Evolutionary conservation across 2,329 filamentous ascomycete genomes (phyloP).

Genomic region (Fusarium begoniae): DNA sequence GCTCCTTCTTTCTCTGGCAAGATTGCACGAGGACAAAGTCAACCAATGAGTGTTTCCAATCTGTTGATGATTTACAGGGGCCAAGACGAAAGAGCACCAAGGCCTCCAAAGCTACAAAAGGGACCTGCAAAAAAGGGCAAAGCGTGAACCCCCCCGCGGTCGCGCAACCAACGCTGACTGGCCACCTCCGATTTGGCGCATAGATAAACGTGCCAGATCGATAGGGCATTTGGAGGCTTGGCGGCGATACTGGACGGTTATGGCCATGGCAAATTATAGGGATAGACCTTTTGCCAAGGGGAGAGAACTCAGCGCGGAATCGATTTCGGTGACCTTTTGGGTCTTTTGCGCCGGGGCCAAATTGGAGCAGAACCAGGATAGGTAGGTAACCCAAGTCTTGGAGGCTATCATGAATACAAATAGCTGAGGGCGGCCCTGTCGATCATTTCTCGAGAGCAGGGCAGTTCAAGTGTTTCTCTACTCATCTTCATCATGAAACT

Average conservation of each 20-base stretch:
- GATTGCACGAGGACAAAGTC: slow-evolving; percentile 14
- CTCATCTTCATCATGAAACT: slow-evolving; percentile 42
- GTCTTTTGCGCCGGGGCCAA: slow-evolving; percentile 11
- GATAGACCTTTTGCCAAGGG: slow-evolving; percentile 20
- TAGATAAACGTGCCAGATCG: slow-evolving; percentile 43
- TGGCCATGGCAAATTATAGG: background rate
- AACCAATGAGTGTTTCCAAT: slow-evolving; percentile 16
- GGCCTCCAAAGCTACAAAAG: slow-evolving; percentile 20
- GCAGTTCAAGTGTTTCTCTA: background rate
- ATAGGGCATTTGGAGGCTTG: slow-evolving; percentile 36
- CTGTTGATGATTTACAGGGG: slow-evolving; percentile 8
- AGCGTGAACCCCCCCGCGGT: slow-evolving; percentile 4
- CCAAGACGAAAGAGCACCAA: slow-evolving; percentile 22
- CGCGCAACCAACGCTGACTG: slow-evolving; percentile 18
- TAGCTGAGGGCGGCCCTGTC: slow-evolving; percentile 15
- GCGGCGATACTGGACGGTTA: slow-evolving; percentile 2
- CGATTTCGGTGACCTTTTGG: slow-evolving; percentile 31
- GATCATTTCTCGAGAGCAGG: background rate
- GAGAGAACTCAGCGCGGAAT: background rate
- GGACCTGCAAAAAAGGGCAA: slow-evolving; percentile 43
- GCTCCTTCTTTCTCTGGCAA: slow-evolving; percentile 23
- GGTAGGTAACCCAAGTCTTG: slow-evolving; percentile 1
- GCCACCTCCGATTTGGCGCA: slow-evolving; percentile 30
- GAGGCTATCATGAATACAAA: slow-evolving; percentile 26
- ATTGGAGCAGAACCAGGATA: slow-evolving; percentile 2